Evolutionary conservation across 2,329 filamentous ascomycete genomes (phyloP).

Genomic region (Xylariomycetidae sp.): DNA sequence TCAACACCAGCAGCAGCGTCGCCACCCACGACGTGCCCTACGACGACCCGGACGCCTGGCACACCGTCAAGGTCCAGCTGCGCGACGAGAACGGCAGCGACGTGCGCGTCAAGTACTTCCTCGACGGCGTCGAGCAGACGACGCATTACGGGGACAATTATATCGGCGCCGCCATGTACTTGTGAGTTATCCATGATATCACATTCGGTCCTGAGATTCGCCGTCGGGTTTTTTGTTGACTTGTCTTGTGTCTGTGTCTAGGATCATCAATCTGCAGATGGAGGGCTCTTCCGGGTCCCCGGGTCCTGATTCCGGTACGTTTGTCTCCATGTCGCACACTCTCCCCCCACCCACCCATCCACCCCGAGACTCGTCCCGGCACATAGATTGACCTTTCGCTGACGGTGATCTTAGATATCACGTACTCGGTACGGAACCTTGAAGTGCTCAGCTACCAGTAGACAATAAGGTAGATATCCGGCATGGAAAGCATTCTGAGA

Average conservation of each 20-base stretch:
- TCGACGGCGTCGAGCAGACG: constrained; percentile 35
- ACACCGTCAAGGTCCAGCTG: constrained; percentile 35
- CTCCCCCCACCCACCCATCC: neutral
- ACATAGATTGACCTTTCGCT: too few species aligned
- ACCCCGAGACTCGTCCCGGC: too few species aligned
- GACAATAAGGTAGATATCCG: too few species aligned
- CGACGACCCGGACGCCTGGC: constrained; percentile 30
- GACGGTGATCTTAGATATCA: constrained; percentile 1
- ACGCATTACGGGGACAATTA: constrained; percentile 37
- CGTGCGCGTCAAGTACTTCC: constrained; percentile 36
- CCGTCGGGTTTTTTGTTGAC: too few species aligned
- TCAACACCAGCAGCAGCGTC: constrained; percentile 29
- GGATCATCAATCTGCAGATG: constrained; percentile 12
- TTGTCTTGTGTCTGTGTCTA: constrained; percentile 3
- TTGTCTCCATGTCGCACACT: neutral
- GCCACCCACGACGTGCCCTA: constrained; percentile 34
- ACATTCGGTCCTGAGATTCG: too few species aligned
- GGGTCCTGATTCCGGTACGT: constrained; percentile 6
- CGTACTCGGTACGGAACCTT: constrained; percentile 5
- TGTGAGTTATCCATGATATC: constrained; percentile 10
- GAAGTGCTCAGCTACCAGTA: constrained; percentile 7
- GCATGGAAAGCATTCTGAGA: too few species aligned
- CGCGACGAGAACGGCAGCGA: constrained; percentile 36
- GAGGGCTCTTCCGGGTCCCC: constrained; percentile 9
- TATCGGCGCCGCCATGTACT: constrained; percentile 26